Base-by-base conservation (phyloP, 2,329 filamentous ascomycete species). In the Tolypocladium tundrense region DNA sequence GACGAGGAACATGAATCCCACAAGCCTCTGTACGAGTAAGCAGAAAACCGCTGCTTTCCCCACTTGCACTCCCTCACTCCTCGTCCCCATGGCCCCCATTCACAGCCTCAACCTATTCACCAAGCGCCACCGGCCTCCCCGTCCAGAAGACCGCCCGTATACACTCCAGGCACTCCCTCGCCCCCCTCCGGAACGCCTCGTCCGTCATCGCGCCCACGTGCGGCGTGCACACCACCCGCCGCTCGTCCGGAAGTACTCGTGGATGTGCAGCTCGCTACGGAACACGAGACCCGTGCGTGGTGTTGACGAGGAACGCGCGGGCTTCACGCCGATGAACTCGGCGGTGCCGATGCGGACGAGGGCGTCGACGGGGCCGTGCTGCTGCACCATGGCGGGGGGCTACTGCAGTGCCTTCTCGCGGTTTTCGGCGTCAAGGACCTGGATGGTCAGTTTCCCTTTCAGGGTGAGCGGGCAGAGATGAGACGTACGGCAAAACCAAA, bases 341-440 rank as follows among this genome's bases (percentile, higher is more conserved):
- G 69, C 68, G 2, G 76, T 77, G 13, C 77, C 78, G 72, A 80
- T 78, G n/a, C 75, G 73, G 58, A 80, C 70, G 56, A 81, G 74
- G 0, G 73, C 78, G 52, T 79, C 74, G 33, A 79, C 72, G 0
- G 76, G 75, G 0, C 77, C 77, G 9, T 70, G 56, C 43, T 64
- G 51, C 2, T 64, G 60, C 14, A 77, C 67, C 57, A 72, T 64
- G 4, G 66, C 64, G 4, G 75, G 75, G 1, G 79, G 65, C 55
- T 67, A 61, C 2, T 67, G 58, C 21, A 73, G 62, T 0, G 73
- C 70, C 59, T 77, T 68, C 10, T 66, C 61, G 41, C 73, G 72
- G 57, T 74, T 70, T 4, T 61, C 63, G 0, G 71, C 75, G 0
- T 70, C 63, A 2, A 79, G 64, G 41, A 66, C 52, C 67, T 31